phyloP scores from a whole-genome alignment of 1,284 basidiomycete species.

The Puccinia hordei region DNA sequence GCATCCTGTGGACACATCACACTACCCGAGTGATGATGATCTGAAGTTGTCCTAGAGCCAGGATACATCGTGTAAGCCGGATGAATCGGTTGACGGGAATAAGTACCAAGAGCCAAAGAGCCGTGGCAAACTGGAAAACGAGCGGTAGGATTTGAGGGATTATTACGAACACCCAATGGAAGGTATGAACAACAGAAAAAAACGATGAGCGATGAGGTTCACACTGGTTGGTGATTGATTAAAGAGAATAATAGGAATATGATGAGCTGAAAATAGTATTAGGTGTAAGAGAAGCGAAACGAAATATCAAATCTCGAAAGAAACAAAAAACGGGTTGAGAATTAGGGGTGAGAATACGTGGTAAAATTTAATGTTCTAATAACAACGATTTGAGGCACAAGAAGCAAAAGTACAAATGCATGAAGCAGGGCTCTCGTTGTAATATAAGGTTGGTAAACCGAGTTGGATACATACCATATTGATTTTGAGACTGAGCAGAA shows the following conservation, averaged over 20 bases:
- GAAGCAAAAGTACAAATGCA: background rate
- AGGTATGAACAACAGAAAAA: conserved; percentile 16
- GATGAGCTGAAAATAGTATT: conserved; percentile 9
- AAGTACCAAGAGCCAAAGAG: conserved; percentile 17
- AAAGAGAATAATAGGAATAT: background rate
- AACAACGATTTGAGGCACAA: background rate
- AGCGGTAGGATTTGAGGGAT: background rate
- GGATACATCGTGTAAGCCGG: conserved; percentile 21
- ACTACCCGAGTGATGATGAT: conserved; percentile 18
- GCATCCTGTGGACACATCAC: background rate
- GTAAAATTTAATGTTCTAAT: background rate
- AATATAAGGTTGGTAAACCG: background rate
- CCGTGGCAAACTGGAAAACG: conserved; percentile 22
- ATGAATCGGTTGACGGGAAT: background rate
- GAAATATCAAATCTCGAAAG: conserved; percentile 23
- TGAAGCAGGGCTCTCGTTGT: background rate
- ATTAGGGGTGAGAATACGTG: background rate
- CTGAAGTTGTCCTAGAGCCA: background rate
- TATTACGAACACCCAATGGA: background rate
- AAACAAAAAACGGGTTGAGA: background rate
- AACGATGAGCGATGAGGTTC: background rate
- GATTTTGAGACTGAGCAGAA: conserved; percentile 12
- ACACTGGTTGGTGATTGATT: background rate
- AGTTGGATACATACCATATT: conserved; percentile 27
- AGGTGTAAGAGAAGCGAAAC: background rate